Base-by-base conservation (phyloP, 352 stramenopile species). In the Globisporangium barbulae region DNA sequence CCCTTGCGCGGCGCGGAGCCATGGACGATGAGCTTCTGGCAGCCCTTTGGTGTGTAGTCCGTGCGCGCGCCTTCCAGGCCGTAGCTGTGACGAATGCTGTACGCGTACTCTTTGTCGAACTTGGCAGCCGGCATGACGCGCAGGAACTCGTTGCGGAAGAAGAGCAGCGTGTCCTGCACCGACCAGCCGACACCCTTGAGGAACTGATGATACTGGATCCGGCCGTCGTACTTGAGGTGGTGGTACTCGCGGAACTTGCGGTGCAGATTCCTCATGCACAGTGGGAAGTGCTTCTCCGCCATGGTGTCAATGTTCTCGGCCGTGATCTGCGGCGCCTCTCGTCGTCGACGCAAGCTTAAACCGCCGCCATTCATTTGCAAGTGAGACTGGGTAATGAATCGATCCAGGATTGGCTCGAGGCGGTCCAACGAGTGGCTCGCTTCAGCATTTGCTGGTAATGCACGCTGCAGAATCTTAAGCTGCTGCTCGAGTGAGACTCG, bases 51-150 rank as follows among this genome's bases (percentile, higher is more conserved):
- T 19, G 69, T 50, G 64, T 94, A 96, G 54, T 93, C 77, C 59
- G 82, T 89, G 10, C 85, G 75, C 15, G 77, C 81, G 0, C 87
- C 87, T 79, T 93, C 87, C 1, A 93, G 73, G 0, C 89, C 89
- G 59, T 96, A 96, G 68, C 77, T 91, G 68, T 97, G 88, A 15
- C 87, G 87, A 58, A 97, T 94, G 66, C 91, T 79, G 59, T 96
- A 96, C 5, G 84, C 76, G 60, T 95, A 93, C 63, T 94, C 78
- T 33, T 83, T 85, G 41, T 96, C 84, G 67, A 96, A 96, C 56
- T 74, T 84, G n/a, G 66, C 72, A 0, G 74, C 22, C 0, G 78
- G 68, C 9, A 93, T 87, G 42, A 71, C 72, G 53, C 81, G 78
- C 28, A 75, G 70, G 59, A 96, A 96, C 59, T 91, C 83, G 17